phyloP scores from a whole-genome alignment of 2,329 filamentous ascomycete species.

The Aquanectria penicillioides region DNA sequence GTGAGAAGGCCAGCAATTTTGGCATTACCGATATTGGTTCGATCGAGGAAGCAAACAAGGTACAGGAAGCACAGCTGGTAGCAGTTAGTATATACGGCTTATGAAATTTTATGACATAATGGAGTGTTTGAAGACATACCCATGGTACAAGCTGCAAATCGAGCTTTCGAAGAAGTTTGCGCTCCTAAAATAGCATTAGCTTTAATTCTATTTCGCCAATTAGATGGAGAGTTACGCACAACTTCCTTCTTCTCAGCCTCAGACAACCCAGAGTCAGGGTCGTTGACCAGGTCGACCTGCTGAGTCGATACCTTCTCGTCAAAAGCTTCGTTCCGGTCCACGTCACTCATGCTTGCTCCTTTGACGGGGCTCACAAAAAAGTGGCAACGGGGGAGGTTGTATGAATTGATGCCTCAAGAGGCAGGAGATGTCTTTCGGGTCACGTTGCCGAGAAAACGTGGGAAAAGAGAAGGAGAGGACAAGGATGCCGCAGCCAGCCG shows the following conservation, averaged over 20 bases:
- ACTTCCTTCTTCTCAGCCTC: conserved; percentile 69
- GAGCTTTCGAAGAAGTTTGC: conserved; percentile 69
- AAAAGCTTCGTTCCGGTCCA: conserved; percentile 43
- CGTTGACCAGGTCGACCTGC: conserved; percentile 41
- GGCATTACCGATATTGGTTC: conserved; percentile 81
- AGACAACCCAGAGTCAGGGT: conserved; percentile 70
- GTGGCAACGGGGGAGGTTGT: neutral
- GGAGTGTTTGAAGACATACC: conserved; percentile 49
- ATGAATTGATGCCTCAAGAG: conserved; percentile 4
- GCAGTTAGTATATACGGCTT: conserved; percentile 19
- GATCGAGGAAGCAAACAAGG: conserved; percentile 77
- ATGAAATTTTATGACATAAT: too few species aligned
- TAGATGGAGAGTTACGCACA: conserved; percentile 54
- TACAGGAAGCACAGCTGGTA: conserved; percentile 73
- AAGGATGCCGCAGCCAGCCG: conserved; percentile 37
- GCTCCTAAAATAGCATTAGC: conserved; percentile 58
- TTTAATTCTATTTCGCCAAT: neutral
- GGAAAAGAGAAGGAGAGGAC: conserved; percentile 33
- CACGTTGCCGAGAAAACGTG: conserved; percentile 31
- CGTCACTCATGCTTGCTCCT: conserved; percentile 45
- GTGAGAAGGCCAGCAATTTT: conserved; percentile 64
- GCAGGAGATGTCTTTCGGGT: conserved; percentile 1
- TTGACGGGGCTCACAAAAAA: neutral
- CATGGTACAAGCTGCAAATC: conserved; percentile 71
- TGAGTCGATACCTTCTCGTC: conserved; percentile 44